Evolutionary conservation across 2,329 filamentous ascomycete species (phyloP), one percentile per base, ranked within the genome.

Genomic region (Exophiala oligosperma): DNA sequence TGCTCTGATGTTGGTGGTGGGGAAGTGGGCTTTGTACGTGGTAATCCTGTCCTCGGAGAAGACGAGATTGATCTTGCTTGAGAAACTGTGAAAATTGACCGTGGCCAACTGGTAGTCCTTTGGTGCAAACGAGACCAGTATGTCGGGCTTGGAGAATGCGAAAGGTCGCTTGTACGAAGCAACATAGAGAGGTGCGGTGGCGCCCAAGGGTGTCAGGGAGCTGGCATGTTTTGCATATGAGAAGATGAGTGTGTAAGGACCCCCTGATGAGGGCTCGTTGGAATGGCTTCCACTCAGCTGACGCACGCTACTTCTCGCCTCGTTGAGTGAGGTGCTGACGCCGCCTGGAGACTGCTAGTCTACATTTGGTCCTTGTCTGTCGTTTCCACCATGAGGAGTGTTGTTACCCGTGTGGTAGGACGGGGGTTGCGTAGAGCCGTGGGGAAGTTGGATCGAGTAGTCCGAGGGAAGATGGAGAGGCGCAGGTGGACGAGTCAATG

Each of bases 11-110:
- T 17, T 50, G 3, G 35, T 17, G 49, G 54, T 32, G 29, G 52
- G 40, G 37, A 57, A 41, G 41, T 29, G 52, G 38, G 40, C 28
- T 43, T 57, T 52, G 54, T 57, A 57, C 11, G 54, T 57, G 38
- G 49, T 48, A 3, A 26, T 43, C 5, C 23, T 28, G 21, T 49
- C 44, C 2, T 7, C 2, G 17, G 24, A n/a, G 32, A 54, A 54
- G 50, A 35, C 17, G n/a, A 58, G 44, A 38, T 58, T 51, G 56
- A 58, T 58, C 21, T 54, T 53, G 37, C 17, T 11, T 44, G 44
- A 44, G 29, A 32, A 58, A 5, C 50, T 58, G 50, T 58, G 56
- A 29, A 43, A 58, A 8, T 38, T 37, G 6, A 40, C 48, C 1
- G 54, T 57, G 4, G 48, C 54, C 4, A 57, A 38, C 37, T 51